These are phyloP conservation scores for Gossypium gossypioides DNA, from an alignment of 441 rosid species.

Conservation along the genomic window DNA sequence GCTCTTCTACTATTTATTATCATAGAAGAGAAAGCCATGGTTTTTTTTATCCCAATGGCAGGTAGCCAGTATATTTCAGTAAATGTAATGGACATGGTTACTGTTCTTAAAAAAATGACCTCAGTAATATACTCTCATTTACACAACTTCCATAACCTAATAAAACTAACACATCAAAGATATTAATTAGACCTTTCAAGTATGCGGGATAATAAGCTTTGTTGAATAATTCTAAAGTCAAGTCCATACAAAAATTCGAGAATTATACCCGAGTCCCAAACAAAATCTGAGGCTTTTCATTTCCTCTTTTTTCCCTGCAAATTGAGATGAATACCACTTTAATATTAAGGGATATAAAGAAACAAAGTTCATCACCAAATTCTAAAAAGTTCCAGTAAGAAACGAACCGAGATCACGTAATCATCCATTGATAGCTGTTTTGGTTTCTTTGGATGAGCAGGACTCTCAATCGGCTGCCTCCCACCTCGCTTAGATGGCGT, in stretches of 20 bases:
- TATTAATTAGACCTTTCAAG: neutral
- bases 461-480: conserved; percentile 71
- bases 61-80: too few species aligned
- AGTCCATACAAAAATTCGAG: neutral
- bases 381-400: neutral
- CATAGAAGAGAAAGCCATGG: too few species aligned
- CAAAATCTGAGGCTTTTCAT: conserved; percentile 18
- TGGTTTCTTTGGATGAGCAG: conserved; percentile 56
- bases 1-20: too few species aligned
- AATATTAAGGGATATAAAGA: neutral
- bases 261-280: neutral
- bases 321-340: neutral
- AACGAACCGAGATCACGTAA: conserved; percentile 46
- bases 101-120: too few species aligned
- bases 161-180: neutral
- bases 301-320: conserved; percentile 86
- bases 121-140: too few species aligned
- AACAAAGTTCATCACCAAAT: neutral
- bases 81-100: too few species aligned
- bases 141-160: neutral
- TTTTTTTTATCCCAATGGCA: too few species aligned
- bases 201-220: neutral
- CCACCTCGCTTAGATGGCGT: conserved; percentile 77
- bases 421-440: conserved; percentile 83
- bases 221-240: neutral